Evolutionary conservation across 1,139 yeast species (phyloP), one percentile per base, ranked within the genome.

Genomic region (Sugiyamaella paludigena): DNA sequence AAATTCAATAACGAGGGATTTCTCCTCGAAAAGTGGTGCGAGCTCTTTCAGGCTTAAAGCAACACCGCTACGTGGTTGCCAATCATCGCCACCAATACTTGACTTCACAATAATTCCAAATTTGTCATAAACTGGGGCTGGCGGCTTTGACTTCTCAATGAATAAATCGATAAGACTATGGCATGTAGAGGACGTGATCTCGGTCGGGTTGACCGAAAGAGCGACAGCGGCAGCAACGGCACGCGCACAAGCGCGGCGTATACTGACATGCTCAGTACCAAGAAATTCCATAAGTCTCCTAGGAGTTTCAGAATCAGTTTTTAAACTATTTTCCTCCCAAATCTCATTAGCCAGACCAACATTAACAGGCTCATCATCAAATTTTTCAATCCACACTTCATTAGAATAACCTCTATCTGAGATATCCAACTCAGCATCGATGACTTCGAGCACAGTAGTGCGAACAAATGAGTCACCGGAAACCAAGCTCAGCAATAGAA

Each of bases 351-450:
- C 96, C 30, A 84, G 62, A 38, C 80, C 84, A 12, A 82, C 76
- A 51, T 82, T 81, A 24, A 75, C 70, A 12, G 74, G 76, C 49
- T 84, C 89, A 42, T 80, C 82, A 63, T 89, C 96, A 63, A 84
- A 89, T 51, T 79, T 77, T 15, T 87, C 78, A 51, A 94, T 83
- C 81, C 87, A 91, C 30, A 92, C 69, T 64, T 91, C 95, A 50
- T 76, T 79, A 27, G 84, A 75, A 51, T 78, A 79, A 7, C 71
- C 69, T 62, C 79, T 59, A 39, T 71, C 75, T 0, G 80, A 75
- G n/a, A 92, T 69, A 54, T 89, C 96, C 58, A 89, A 84, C 62
- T 92, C 97, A 46, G 87, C 79, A 64, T 92, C 98, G 40, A 94
- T 67, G 8, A 84, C 84, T 65, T 92, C 97, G 55, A 94, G 74